Evolutionary conservation across 2,329 filamentous ascomycete genomes (phyloP).

Genomic region (Epichloe sp.): DNA sequence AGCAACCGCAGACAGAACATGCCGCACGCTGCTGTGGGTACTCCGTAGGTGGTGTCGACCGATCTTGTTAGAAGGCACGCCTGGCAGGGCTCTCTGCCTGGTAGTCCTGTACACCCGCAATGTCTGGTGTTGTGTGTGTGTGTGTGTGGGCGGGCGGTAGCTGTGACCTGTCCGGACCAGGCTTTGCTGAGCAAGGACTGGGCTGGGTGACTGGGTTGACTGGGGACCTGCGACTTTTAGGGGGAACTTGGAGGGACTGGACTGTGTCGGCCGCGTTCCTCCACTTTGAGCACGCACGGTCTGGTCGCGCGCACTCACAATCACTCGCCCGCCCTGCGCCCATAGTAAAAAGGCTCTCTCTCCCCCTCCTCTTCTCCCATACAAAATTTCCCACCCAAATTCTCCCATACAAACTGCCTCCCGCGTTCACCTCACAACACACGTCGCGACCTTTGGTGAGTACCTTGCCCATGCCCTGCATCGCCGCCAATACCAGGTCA

Average conservation of each 20-base stretch:
- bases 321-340: conserved; percentile 33
- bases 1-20: neutral
- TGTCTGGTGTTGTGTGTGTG: neutral
- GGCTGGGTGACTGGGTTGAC: no score
- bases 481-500: conserved; percentile 21
- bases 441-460: conserved; percentile 34
- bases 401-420: conserved; percentile 35
- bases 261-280: conserved; percentile 16
- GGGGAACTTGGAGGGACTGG: neutral
- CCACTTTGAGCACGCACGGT: conserved; percentile 10
- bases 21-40: neutral
- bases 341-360: conserved; percentile 51
- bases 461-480: conserved; percentile 28
- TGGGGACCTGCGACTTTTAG: no score
- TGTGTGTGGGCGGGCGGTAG: neutral
- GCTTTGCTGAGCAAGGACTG: neutral
- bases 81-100: neutral
- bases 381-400: conserved; percentile 46
- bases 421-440: conserved; percentile 30
- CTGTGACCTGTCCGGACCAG: conserved; percentile 1
- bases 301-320: conserved; percentile 30
- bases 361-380: conserved; percentile 43
- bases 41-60: no score
- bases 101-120: neutral
- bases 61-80: neutral